Base-by-base conservation (phyloP, 75 land plant genomes). In the Cryptomeria japonica region DNA sequence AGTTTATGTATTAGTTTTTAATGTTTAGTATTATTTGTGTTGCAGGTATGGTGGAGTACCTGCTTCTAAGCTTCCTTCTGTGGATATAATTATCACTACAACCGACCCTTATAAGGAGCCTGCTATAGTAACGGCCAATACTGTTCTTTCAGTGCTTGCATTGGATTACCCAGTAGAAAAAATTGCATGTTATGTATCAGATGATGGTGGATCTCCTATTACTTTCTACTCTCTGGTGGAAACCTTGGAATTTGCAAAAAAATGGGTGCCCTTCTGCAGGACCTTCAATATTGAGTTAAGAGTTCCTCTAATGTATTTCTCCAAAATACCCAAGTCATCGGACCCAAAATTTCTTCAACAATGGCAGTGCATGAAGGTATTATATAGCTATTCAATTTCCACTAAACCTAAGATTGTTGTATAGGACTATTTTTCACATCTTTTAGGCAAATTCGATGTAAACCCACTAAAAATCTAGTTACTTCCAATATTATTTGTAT, bases 181-280 rank as follows among this genome's bases (percentile, higher is more conserved):
- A 28, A 8, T 85, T n/a, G 46, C 84, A 36, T 88, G 89, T 64
- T 88, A 88, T 58, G 64, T 88, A 16, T 88, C 86, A 85, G 86
- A 85, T 41, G 86, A 85, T 31, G 72, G 64, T 53, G 68, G 15
- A 1, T 93, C 94, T 28, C 84, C 89, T 14, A n/a, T 89, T 82
- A 93, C 89, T 84, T 88, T 87, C 84, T 88, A 82, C 41, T 76
- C 93, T 18, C 58, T 93, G 11, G 11, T 90, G 13, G 89, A 92
- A 79, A 90, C 95, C 8, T 55, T 86, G 16, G 83, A 87, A 83
- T 93, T 93, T 86, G 91, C 95, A 0, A 87, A 87, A 61, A 73
- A 79, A 16, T 93, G 94, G 94, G 87, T 90, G 25, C 92, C 94
- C 32, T 93, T 93, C 64, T 93, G 94, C 64, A 92, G 78, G 88